Evolutionary conservation across 1,139 yeast species (phyloP).

Genomic region (Scheffersomyces parashehatae): DNA sequence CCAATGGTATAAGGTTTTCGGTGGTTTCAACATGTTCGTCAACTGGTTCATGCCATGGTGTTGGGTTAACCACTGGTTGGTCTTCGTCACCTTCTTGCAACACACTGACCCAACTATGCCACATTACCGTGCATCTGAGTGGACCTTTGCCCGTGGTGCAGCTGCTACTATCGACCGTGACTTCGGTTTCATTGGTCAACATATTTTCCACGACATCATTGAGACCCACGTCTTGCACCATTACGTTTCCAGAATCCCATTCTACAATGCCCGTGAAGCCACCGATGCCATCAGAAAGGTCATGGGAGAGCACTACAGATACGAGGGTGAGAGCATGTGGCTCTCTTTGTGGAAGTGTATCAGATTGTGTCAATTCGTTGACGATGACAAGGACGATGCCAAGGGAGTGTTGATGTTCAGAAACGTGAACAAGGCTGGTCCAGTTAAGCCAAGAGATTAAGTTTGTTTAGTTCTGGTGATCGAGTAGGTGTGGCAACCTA

Average conservation of each 20-base stretch:
- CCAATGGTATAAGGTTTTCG: slow-evolving; percentile 49
- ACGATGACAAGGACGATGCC: slow-evolving; percentile 40
- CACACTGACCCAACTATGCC: slow-evolving; percentile 61
- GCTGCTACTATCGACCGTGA: slow-evolving; percentile 66
- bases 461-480: no score
- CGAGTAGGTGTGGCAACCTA: no score
- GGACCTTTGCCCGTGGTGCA: slow-evolving; percentile 69
- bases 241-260: slow-evolving; percentile 62
- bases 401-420: slow-evolving; percentile 62
- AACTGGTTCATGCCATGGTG: slow-evolving; percentile 59
- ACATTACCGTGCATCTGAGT: slow-evolving; percentile 55
- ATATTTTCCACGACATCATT: slow-evolving; percentile 63
- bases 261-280: slow-evolving; percentile 63
- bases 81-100: slow-evolving; percentile 60
- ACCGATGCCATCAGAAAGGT: slow-evolving; percentile 58
- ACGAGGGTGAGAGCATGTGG: slow-evolving; percentile 60
- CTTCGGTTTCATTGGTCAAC: slow-evolving; percentile 59
- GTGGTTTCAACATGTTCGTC: slow-evolving; percentile 47
- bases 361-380: slow-evolving; percentile 61
- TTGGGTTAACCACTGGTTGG: slow-evolving; percentile 65
- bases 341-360: slow-evolving; percentile 54
- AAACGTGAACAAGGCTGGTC: slow-evolving; percentile 52
- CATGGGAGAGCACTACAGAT: slow-evolving; percentile 59
- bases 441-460: slow-evolving; percentile 16
- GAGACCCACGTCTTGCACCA: slow-evolving; percentile 68